Evolutionary conservation across 768 basidiomycete genomes (phyloP).

Genomic region (Infundibulicybe gibba): DNA sequence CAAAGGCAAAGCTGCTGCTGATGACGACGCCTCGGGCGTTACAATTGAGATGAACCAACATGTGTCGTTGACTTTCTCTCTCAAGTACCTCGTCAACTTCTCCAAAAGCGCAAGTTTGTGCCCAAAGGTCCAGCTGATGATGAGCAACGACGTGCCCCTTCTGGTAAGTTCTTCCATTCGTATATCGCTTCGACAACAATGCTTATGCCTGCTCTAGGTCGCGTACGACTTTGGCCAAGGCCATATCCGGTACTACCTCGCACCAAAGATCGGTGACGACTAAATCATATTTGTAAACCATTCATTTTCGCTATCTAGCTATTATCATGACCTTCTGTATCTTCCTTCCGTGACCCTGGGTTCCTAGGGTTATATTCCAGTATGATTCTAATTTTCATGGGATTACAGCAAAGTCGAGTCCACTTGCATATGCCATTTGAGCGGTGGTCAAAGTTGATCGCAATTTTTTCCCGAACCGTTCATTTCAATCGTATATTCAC

Average conservation of each 20-base stretch:
- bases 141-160: slow-evolving; percentile 91
- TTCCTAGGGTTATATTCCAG: too few relatives aligned
- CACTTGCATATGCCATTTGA: too few relatives aligned
- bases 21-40: slow-evolving; percentile 52
- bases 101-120: slow-evolving; percentile 82
- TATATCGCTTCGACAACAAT: not conserved
- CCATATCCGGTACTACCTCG: slow-evolving; percentile 90
- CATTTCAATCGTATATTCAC: too few relatives aligned
- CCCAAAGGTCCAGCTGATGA: slow-evolving; percentile 73
- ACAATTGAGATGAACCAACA: slow-evolving; percentile 85
- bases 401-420: too few relatives aligned
- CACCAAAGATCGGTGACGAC: slow-evolving; percentile 92
- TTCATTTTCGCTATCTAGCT: too few relatives aligned
- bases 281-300: slow-evolving; percentile 18
- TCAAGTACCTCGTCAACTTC: slow-evolving; percentile 98
- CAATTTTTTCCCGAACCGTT: too few relatives aligned
- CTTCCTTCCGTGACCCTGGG: too few relatives aligned
- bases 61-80: slow-evolving; percentile 89
- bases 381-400: too few relatives aligned
- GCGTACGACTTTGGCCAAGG: slow-evolving; percentile 90
- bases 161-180: slow-evolving; percentile 53
- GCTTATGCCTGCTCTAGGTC: slow-evolving; percentile 45
- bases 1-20: slow-evolving; percentile 47
- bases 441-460: too few relatives aligned
- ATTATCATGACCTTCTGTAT: too few relatives aligned